Evolutionary conservation across 768 basidiomycete genomes (phyloP).

Genomic region (Omphalotus guepiniiformis): DNA sequence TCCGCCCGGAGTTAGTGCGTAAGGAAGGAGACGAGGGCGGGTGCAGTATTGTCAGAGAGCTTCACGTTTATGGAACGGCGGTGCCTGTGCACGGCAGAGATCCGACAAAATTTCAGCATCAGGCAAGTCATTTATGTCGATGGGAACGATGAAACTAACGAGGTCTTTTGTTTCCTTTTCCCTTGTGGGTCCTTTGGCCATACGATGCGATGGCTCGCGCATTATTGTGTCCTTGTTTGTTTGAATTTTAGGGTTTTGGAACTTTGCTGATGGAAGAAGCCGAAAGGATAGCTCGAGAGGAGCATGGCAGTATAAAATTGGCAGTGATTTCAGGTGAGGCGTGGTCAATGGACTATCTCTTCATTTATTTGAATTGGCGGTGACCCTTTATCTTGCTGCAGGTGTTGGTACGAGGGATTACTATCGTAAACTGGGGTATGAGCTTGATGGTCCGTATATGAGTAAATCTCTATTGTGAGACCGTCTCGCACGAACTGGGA

Average conservation of each 20-base stretch:
- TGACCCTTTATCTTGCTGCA: constrained; percentile 20
- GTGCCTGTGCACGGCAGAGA: constrained; percentile 96
- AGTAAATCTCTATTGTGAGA: constrained; percentile 65
- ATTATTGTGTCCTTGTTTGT: not conserved
- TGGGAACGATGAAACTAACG: not conserved
- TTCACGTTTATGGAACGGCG: constrained; percentile 98
- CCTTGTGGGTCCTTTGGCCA: constrained; percentile 8
- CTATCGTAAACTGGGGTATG: constrained; percentile 91
- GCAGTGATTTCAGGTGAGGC: constrained; percentile 96
- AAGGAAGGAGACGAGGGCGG: constrained; percentile 69
- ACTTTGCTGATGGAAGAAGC: constrained; percentile 99
- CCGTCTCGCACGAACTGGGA: not conserved
- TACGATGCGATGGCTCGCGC: too few relatives aligned
- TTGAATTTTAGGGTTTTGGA: constrained; percentile 74
- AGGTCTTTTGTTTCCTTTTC: not conserved
- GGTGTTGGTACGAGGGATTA: constrained; percentile 97
- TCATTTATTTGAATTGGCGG: not conserved
- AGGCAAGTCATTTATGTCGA: constrained; percentile 37
- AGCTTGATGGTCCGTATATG: constrained; percentile 97
- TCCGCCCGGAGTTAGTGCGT: constrained; percentile 84
- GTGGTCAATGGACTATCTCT: not conserved
- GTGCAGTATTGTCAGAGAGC: constrained; percentile 89
- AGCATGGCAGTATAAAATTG: constrained; percentile 92
- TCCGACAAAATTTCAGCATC: constrained; percentile 98
- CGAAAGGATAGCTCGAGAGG: constrained; percentile 94